A percentile compares a stretch with the other conserved stretches of the same genome.
phyloP scores from a whole-genome alignment of 345 rosid genomes.

The Syzygium aromaticum region DNA sequence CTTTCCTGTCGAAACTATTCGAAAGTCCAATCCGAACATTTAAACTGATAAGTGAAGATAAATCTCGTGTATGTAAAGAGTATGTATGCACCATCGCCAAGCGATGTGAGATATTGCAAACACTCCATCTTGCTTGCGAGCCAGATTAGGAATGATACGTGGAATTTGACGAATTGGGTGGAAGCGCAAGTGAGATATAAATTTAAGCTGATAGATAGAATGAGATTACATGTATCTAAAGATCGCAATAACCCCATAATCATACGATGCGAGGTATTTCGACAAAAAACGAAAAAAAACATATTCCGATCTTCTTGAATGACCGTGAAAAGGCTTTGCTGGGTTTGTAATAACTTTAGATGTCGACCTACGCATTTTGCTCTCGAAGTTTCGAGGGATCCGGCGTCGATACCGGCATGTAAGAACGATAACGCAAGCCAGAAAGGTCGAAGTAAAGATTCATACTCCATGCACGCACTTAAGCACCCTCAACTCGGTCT shows the following conservation, averaged over 20 bases:
- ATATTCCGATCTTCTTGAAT: background rate
- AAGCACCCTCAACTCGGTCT: background rate
- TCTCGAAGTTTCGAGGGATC: background rate
- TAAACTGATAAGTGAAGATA: no score
- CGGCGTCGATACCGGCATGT: background rate
- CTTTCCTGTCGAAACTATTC: background rate
- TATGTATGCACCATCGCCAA: accelerated
- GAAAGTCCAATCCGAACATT: background rate
- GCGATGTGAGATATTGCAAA: background rate
- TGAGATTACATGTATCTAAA: background rate
- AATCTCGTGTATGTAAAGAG: no score
- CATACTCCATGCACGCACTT: background rate
- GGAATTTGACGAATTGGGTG: no score
- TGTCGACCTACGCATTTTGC: background rate
- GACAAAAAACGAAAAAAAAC: no score
- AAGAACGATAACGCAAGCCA: background rate
- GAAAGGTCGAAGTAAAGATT: background rate
- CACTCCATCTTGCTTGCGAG: background rate
- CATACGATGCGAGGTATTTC: no score
- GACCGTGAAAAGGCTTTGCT: background rate
- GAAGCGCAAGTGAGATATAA: accelerated
- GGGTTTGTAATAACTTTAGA: background rate
- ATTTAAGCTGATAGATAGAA: background rate
- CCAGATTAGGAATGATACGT: background rate
- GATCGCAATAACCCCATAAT: no score